A percentile compares a stretch with the other conserved stretches of the same genome.
phyloP scores from a whole-genome alignment of 768 basidiomycete species.

The Hygrophorus russula region DNA sequence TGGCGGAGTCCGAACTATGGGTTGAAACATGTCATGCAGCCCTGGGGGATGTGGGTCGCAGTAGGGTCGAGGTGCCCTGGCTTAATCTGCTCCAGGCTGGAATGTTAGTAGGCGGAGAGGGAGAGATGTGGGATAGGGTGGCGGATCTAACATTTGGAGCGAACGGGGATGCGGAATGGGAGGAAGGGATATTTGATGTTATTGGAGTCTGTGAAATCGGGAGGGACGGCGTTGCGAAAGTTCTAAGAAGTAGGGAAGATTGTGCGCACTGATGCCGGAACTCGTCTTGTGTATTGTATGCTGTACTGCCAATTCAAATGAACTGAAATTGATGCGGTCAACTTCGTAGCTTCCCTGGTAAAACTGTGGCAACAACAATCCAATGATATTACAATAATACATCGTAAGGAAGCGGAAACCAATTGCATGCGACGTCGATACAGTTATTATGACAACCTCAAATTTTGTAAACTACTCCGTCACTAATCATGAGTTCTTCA shows the following conservation, averaged over 20 bases:
- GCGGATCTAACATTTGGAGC: constrained; percentile 37
- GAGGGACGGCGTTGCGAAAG: constrained; percentile 47
- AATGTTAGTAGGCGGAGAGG: constrained; percentile 52
- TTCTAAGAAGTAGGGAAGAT: constrained; percentile 37
- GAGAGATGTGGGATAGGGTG: constrained; percentile 36
- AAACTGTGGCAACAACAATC: no score
- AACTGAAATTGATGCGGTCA: no score
- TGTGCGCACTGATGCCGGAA: constrained; percentile 7
- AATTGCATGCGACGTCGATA: no score
- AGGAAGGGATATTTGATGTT: constrained; percentile 34
- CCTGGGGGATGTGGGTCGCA: constrained; percentile 33
- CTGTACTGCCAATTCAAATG: no score
- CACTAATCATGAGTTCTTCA: constrained; percentile 83
- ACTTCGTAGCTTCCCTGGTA: no score
- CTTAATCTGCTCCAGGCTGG: constrained; percentile 57
- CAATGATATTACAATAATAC: background rate
- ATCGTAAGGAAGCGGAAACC: background rate
- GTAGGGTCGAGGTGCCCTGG: constrained; percentile 69
- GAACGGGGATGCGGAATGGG: constrained; percentile 41
- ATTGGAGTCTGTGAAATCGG: constrained; percentile 53
- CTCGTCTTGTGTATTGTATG: no score
- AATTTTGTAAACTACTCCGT: constrained; percentile 79
- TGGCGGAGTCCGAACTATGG: constrained; percentile 74
- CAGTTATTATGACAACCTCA: no score
- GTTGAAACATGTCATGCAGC: constrained; percentile 63